Base-by-base conservation (phyloP, 2,329 filamentous ascomycete genomes). In the Penicillium polonicum region DNA sequence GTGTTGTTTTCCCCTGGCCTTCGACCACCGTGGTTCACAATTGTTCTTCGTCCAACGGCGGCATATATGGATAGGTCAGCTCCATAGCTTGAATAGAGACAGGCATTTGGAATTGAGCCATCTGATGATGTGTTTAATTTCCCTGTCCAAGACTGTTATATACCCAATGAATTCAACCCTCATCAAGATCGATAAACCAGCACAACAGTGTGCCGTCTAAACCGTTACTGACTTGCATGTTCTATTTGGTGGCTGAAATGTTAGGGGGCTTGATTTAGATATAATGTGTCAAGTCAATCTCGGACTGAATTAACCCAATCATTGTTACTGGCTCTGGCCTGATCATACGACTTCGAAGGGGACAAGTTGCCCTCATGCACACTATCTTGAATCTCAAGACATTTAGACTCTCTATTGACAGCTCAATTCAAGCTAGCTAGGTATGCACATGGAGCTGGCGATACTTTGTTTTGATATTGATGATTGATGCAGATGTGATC, bases 91-190 rank as follows among this genome's bases (percentile, higher is more conserved):
- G 42, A 57, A 53, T 39, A 48, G 39, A 52, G 35, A 41, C 55
- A 46, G 42, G 35, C 12, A 46, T 42, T 33, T 45, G 48, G 35
- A 43, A 25, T 27, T 41, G 19, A 27, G 13, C 44, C n/a, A 49
- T 59, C 19, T 21, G 31, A 53, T 31, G 36, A 43, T 31, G 21
- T 27, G 41, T 59, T 53, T 44, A 52, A 50, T 53, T 43, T 19
- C 36, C 39, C 48, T 52, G 48, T 52, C 45, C 33, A 48, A 57
- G 59, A 58, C 46, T 60, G 61, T 55, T 62, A 43, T 64, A 65
- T 65, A 65, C 63, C 63, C 63, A 62, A 64, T 62, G 39, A 65
- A 62, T 55, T 55, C 19, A 56, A 41, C 13, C 8, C 21, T 46
- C 49, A 38, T 38, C 48, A 41, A 31, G 12, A 46, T 33, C 19